A percentile compares a stretch with the other conserved stretches of the same genome.
These are phyloP conservation scores for Prunus mira DNA, from an alignment of 306 rosid genomes.

Conservation along the genomic window DNA sequence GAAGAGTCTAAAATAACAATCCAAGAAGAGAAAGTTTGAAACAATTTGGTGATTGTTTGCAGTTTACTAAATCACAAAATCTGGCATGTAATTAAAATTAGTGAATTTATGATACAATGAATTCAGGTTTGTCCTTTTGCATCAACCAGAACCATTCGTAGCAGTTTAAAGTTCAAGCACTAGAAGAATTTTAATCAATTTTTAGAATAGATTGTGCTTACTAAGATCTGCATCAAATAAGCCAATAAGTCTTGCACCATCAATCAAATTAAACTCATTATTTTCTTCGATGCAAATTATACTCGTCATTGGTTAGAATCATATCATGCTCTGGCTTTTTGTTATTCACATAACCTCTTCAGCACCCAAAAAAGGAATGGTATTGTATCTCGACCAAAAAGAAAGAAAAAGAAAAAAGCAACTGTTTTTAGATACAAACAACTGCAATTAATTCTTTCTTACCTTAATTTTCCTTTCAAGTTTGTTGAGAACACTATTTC, in stretches of 20 bases:
- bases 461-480: slow-evolving; percentile 89
- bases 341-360: not conserved
- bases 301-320: not conserved
- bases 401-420: not conserved
- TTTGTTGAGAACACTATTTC: slow-evolving; percentile 81
- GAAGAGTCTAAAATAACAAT: not conserved
- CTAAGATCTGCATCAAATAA: not conserved
- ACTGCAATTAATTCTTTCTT: slow-evolving; percentile 12
- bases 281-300: not conserved
- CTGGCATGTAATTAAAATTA: not conserved
- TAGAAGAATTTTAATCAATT: not conserved
- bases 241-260: not conserved
- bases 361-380: not conserved
- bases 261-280: not conserved
- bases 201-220: not conserved
- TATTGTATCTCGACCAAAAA: too few species aligned
- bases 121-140: not conserved
- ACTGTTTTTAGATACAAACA: slow-evolving; percentile 12
- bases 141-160: not conserved
- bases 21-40: not conserved
- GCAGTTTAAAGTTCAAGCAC: not conserved
- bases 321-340: not conserved
- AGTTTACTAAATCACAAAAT: not conserved
- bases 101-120: not conserved
- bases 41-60: not conserved